Base-by-base conservation (phyloP, 2,329 filamentous ascomycete genomes). In the Grosmannia clavigera region DNA sequence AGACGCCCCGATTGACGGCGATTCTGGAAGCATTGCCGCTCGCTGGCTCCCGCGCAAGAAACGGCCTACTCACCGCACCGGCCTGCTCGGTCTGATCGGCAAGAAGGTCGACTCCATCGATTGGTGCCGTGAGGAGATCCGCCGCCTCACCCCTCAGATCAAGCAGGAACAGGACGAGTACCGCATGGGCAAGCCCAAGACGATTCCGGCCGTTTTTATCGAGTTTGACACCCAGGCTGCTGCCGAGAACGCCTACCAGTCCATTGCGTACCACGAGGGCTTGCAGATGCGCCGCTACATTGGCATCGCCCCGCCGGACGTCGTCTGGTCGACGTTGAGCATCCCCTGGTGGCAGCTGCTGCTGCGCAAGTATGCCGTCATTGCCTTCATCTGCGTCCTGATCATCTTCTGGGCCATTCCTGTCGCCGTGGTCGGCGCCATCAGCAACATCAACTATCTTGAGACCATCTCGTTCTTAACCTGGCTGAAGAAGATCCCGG, bases 31-130 rank as follows among this genome's bases (percentile, higher is more conserved):
- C 61, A 75, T 90, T 46, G 88, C 89, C 14, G 83, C 85, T 16
- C 86, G 85, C 64, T 95, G 88, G 85, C 76, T 96, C 48, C 79
- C 84, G 19, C 75, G 78, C 11, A 86, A 89, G 71, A 80, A 90
- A 66, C 82, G 91, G 52, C 91, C 91, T 1, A 85, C 86, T 1
- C 91, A 96, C 69, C 81, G 81, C 58, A 75, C 86, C 60, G 88
- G 87, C 70, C 78, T 80, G 6, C 71, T 94, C 27, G 82, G 81
- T 19, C 78, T 88, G 55, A 81, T 92, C 65, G 88, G 91, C 65
- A 86, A 90, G 69, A 94, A 95, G 71, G 92, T 96, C 19, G 94
- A 99, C 73, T 94, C 91, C 0, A 96, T 99, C 71, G 84, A 92
- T 63, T 96, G 88, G 87, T 88, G 85, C 64, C 87, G 94, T 58